These are phyloP conservation scores for Lyophyllum shimeji DNA, from an alignment of 768 basidiomycete genomes.

Conservation along the genomic window DNA sequence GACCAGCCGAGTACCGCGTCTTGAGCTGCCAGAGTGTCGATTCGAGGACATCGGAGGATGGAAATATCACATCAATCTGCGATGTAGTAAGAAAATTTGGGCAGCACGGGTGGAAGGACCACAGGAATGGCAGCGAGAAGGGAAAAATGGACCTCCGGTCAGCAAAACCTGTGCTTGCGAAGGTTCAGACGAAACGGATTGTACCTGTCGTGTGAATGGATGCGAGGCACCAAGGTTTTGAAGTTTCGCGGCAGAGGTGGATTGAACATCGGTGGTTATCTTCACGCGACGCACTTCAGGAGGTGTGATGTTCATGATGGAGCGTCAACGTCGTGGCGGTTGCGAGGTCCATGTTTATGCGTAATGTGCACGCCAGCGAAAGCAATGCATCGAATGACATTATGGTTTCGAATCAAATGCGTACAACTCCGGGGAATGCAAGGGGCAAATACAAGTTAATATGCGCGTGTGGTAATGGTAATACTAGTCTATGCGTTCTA, in stretches of 20 bases:
- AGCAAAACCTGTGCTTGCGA: not conserved
- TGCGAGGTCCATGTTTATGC: not conserved
- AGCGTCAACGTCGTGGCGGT: not conserved
- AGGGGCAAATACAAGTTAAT: slow-evolving; percentile 11
- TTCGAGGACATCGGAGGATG: slow-evolving; percentile 41
- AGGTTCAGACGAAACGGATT: not conserved
- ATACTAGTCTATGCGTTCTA: slow-evolving; percentile 16
- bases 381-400: not conserved
- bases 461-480: slow-evolving; percentile 7
- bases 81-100: slow-evolving; percentile 1
- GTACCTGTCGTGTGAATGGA: slow-evolving; percentile 56
- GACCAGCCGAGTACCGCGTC: slow-evolving; percentile 44
- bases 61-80: slow-evolving; percentile 65
- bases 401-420: not conserved
- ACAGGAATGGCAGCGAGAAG: not conserved
- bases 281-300: slow-evolving; percentile 22
- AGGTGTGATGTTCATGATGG: slow-evolving; percentile 4
- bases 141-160: not conserved
- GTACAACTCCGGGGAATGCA: slow-evolving; percentile 11
- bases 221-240: slow-evolving; percentile 36
- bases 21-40: slow-evolving; percentile 38
- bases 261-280: slow-evolving; percentile 15
- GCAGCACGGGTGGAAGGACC: not conserved
- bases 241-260: slow-evolving; percentile 25
- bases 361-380: not conserved